Conservation (phyloP, 495 filamentous ascomycete species). For the Lasiosphaeria miniovina region DNA sequence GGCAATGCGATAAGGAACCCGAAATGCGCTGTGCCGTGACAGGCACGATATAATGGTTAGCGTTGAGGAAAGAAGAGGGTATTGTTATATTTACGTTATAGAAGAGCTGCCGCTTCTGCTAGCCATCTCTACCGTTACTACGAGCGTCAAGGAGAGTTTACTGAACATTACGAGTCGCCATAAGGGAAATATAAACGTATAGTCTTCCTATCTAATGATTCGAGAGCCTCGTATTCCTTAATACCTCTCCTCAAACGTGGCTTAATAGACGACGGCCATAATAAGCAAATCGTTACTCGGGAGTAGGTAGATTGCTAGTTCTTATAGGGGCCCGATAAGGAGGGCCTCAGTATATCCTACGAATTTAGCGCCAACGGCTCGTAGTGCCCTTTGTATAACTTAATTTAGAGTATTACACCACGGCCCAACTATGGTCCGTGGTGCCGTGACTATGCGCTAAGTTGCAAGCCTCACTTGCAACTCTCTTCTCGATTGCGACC, state of each 20-base stretch:
- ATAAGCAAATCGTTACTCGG: constrained; percentile 32
- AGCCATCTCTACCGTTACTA: constrained; percentile 19
- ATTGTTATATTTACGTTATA: constrained; percentile 45
- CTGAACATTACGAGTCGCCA: constrained; percentile 18
- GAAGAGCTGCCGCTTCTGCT: constrained; percentile 24
- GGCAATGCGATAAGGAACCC: too few species aligned
- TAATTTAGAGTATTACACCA: constrained; percentile 47
- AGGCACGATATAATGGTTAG: constrained; percentile 16
- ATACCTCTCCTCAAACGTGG: constrained; percentile 74
- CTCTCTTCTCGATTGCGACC: too few species aligned
- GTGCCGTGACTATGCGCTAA: too few species aligned
- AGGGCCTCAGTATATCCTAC: constrained; percentile 22
- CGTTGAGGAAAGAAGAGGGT: constrained; percentile 43
- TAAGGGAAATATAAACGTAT: constrained; percentile 28
- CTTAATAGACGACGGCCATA: constrained; percentile 56
- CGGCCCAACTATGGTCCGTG: too few species aligned
- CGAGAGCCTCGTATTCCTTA: constrained; percentile 65
- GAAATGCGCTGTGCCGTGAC: too few species aligned
- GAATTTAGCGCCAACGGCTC: constrained; percentile 35
- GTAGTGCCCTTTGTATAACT: constrained; percentile 44
- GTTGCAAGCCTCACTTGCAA: too few species aligned
- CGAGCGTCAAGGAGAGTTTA: constrained; percentile 21
- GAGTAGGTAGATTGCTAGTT: constrained; percentile 48
- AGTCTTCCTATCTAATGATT: constrained; percentile 51
- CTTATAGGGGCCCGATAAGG: constrained; percentile 37